These are phyloP conservation scores for Sugiyamaella pinicola DNA, from an alignment of 1,139 yeast species.

Conservation along the genomic window DNA sequence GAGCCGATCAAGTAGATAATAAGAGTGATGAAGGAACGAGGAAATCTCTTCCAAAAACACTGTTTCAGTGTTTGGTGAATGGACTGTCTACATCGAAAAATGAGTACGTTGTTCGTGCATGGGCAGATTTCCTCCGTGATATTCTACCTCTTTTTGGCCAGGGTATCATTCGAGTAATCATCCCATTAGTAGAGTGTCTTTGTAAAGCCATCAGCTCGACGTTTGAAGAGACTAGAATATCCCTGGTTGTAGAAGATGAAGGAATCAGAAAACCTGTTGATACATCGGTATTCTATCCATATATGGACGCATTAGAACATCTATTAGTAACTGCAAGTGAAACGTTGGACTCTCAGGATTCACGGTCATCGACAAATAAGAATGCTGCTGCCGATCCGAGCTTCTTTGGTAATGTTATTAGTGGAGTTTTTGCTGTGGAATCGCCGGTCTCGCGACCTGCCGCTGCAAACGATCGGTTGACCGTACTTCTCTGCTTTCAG, in stretches of 20 bases:
- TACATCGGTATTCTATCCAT: constrained; percentile 14
- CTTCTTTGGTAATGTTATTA: constrained; percentile 74
- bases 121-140: constrained; percentile 51
- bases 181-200: constrained; percentile 53
- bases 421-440: constrained; percentile 85
- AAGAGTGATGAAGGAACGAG: constrained; percentile 1
- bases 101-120: constrained; percentile 36
- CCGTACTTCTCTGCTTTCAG: constrained; percentile 64
- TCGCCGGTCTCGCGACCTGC: constrained; percentile 60
- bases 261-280: constrained; percentile 1
- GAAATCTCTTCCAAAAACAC: constrained; percentile 14
- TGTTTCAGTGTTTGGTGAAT: constrained; percentile 20
- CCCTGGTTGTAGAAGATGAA: constrained; percentile 5
- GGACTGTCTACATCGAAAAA: constrained; percentile 17
- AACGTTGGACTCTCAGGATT: constrained; percentile 48
- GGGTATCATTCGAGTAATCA: constrained; percentile 54
- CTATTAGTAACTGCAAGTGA: constrained; percentile 60
- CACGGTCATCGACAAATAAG: constrained; percentile 15
- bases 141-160: constrained; percentile 54
- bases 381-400: constrained; percentile 26
- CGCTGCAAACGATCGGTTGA: constrained; percentile 53
- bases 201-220: constrained; percentile 50
- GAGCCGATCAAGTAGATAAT: background rate
- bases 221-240: constrained; percentile 41
- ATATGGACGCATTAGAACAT: constrained; percentile 66